These are phyloP conservation scores for Chaetomium tenue DNA, from an alignment of 495 filamentous ascomycete species.

Conservation along the genomic window DNA sequence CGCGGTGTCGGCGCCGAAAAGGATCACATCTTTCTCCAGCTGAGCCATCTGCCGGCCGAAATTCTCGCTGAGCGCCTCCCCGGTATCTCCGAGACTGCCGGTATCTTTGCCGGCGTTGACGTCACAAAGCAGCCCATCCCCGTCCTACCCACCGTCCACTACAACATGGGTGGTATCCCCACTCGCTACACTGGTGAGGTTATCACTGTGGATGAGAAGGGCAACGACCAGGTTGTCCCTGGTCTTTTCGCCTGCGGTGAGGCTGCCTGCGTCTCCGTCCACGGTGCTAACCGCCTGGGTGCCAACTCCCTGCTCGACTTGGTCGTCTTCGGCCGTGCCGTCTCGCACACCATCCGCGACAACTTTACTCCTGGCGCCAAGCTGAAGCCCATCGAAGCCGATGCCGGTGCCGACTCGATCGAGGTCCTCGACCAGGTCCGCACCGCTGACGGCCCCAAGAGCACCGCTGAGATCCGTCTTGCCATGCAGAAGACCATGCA, in stretches of 20 bases:
- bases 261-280: conserved; percentile 94
- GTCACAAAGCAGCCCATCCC: conserved; percentile 96
- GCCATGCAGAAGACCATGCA: conserved; percentile 99
- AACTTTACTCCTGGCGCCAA: conserved; percentile 76
- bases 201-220: conserved; percentile 74
- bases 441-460: conserved; percentile 78
- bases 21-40: conserved; percentile 96
- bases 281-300: conserved; percentile 95
- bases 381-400: conserved; percentile 70
- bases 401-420: conserved; percentile 85
- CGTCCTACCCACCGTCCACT: conserved; percentile 95
- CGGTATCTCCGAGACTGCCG: conserved; percentile 96
- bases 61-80: conserved; percentile 93
- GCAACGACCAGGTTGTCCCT: conserved; percentile 90
- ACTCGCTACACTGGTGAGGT: conserved; percentile 97
- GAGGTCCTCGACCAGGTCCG: conserved; percentile 81
- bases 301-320: conserved; percentile 97
- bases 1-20: conserved; percentile 94
- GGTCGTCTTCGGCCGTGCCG: conserved; percentile 94
- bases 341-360: conserved; percentile 92
- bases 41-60: conserved; percentile 87
- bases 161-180: conserved; percentile 99
- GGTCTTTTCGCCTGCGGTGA: conserved; percentile 96
- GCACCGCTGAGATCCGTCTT: conserved; percentile 78
- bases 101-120: conserved; percentile 94